A percentile compares a stretch with the other conserved stretches of the same genome.
These are phyloP conservation scores for Austroboletus eburneus DNA, from an alignment of 768 basidiomycete species.

Conservation along the genomic window DNA sequence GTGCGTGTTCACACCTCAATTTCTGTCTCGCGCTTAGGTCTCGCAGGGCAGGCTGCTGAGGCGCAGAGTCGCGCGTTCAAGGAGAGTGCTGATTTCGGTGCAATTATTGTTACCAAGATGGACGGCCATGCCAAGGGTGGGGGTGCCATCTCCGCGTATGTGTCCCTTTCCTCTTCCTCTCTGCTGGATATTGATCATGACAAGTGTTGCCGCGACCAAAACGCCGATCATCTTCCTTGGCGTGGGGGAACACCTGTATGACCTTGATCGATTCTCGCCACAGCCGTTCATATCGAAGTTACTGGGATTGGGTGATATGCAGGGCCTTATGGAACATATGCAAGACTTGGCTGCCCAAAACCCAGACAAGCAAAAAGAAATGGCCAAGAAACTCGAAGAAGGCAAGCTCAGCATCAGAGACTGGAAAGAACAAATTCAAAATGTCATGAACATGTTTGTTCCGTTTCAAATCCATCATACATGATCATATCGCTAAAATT, in stretches of 20 bases:
- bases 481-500: conserved; percentile 9
- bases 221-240: conserved; percentile 99
- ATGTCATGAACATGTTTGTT: conserved; percentile 95
- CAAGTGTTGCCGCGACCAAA: conserved; percentile 94
- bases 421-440: conserved; percentile 96
- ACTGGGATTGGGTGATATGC: conserved; percentile 92
- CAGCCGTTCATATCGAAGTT: conserved; percentile 97
- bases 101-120: conserved; percentile 99
- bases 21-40: neutral
- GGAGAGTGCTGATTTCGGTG: conserved; percentile 95
- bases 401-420: conserved; percentile 96
- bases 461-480: conserved; percentile 1
- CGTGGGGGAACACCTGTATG: conserved; percentile 95
- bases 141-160: conserved; percentile 98
- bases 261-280: conserved; percentile 93
- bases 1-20: conserved; percentile 32
- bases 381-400: conserved; percentile 96
- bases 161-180: neutral
- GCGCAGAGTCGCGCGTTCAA: conserved; percentile 96
- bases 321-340: conserved; percentile 98
- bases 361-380: conserved; percentile 96
- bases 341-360: conserved; percentile 91
- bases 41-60: conserved; percentile 90
- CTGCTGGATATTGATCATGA: conserved; percentile 8
- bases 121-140: conserved; percentile 99